These are phyloP conservation scores for Neonectria neomacrospora DNA, from an alignment of 2,329 filamentous ascomycete genomes.

Conservation along the genomic window DNA sequence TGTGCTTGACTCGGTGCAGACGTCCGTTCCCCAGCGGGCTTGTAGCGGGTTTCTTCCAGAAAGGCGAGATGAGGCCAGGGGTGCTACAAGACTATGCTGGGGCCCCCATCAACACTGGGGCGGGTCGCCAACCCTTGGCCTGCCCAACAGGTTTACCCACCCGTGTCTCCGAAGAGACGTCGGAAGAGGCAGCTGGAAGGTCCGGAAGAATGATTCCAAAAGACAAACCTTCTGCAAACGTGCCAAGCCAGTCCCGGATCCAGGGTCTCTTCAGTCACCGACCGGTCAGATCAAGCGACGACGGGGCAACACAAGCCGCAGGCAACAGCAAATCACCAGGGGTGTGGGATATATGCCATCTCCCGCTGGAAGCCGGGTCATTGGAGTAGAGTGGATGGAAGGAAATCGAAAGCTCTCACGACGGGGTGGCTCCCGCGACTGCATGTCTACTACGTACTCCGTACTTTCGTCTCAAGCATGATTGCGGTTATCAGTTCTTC, in stretches of 20 bases:
- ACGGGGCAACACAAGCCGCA: neutral
- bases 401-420: conserved; percentile 3
- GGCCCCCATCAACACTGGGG: conserved; percentile 14
- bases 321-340: neutral
- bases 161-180: conserved; percentile 21
- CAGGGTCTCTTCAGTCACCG: conserved; percentile 6
- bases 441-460: conserved; percentile 1
- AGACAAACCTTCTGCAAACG: neutral
- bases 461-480: conserved; percentile 7
- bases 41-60: conserved; percentile 26
- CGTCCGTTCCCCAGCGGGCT: conserved; percentile 23
- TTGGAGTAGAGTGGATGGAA: conserved; percentile 10
- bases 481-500: conserved; percentile 3
- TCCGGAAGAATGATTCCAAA: conserved; percentile 15
- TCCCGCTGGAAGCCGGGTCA: conserved; percentile 26
- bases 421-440: conserved; percentile 3
- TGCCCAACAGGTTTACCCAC: conserved; percentile 14
- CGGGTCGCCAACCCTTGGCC: conserved; percentile 23
- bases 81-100: conserved; percentile 31
- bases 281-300: conserved; percentile 6
- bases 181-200: conserved; percentile 9
- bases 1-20: conserved; percentile 23
- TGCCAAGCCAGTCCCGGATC: neutral
- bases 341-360: conserved; percentile 13
- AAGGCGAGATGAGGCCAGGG: conserved; percentile 35